Evolutionary conservation across 148 eudicot species (phyloP).

Genomic region (Cornus suecica): DNA sequence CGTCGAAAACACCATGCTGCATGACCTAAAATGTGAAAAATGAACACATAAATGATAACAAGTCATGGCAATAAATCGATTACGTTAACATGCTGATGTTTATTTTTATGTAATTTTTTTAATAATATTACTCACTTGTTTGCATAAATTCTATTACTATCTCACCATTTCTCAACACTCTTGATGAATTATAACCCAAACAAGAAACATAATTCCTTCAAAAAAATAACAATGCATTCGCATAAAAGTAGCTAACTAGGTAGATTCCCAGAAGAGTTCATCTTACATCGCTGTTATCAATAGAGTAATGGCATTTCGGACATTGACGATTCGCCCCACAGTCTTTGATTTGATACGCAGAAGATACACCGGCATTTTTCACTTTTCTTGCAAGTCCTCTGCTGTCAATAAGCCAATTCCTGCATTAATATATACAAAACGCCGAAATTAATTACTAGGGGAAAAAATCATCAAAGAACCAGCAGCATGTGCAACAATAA

Average conservation of each 20-base stretch:
- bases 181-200: neutral
- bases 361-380: conserved; percentile 42
- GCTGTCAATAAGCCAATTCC: conserved; percentile 78
- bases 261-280: neutral
- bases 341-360: conserved; percentile 56
- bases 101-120: neutral
- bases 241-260: neutral
- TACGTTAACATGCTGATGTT: neutral
- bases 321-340: conserved; percentile 77
- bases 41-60: neutral
- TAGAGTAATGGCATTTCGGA: conserved; percentile 61
- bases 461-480: neutral
- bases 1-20: neutral
- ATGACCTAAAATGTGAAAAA: neutral
- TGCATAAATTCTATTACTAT: neutral
- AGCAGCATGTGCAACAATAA: neutral
- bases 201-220: neutral
- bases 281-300: conserved; percentile 90
- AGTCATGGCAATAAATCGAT: neutral
- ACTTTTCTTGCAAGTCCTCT: conserved; percentile 76
- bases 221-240: neutral
- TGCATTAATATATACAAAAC: conserved; percentile 24
- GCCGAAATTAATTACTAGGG: neutral
- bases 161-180: neutral
- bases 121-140: neutral